Base-by-base conservation (phyloP, 2,329 filamentous ascomycete species). In the Berkeleyomyces basicola region DNA sequence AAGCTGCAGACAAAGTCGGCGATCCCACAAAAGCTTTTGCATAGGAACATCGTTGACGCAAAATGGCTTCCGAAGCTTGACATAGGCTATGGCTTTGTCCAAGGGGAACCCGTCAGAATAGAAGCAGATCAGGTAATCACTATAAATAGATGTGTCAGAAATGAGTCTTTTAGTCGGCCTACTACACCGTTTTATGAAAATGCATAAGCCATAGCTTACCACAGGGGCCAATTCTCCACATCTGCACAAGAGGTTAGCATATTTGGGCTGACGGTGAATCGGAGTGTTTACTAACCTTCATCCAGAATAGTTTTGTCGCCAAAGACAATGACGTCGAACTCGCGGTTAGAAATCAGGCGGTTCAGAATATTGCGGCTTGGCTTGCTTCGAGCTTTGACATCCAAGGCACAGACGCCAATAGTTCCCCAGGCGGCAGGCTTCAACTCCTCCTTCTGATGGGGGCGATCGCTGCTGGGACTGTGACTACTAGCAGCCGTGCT, bases 271-370 rank as follows among this genome's bases (percentile, higher is more conserved):
- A 16, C 43, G n/a, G n/a, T 7, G 14, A 3, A 39, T 43, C 16
- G 4, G 36, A 36, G 16, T 31, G 3, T 49, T 5, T 47, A 71
- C 78, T 68, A 68, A 82, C 82, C 81, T 81, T 99, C 93, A 70
- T 99, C 93, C 43, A 99, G 79, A 68, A 99, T 99, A 51, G 96
- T 92, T 75, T 99, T 99, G 76, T 99, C 93, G 58, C 93, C 95
- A 76, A 99, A 99, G 10, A 99, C 92, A 66, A 95, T 86, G 33
- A 97, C 91, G 69, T 99, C 92, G 70, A 99, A 97, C 68, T 97
- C 92, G 59, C 86, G 83, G 67, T 95, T 91, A 42, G 88, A 84
- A 67, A 96, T 92, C 23, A 99, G 79, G 59, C 91, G 84, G 70
- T 95, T 97, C 65, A 99, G 76, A 68, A 99, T 99, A 70, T 96